Conservation (phyloP, 1,284 basidiomycete species). For the Moesziomyces parantarcticus region DNA sequence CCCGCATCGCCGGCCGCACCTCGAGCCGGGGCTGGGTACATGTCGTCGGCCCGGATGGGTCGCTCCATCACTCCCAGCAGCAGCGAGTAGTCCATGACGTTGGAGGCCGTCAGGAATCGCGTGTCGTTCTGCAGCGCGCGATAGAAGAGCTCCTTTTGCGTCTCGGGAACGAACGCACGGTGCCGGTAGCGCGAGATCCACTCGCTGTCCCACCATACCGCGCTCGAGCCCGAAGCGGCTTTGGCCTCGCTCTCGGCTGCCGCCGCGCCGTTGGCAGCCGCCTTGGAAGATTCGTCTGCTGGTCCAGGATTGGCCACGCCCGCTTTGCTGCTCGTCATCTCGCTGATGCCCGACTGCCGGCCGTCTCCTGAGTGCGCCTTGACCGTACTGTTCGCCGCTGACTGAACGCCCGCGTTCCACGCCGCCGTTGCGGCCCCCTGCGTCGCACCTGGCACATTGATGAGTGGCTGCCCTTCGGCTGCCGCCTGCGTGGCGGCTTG, state of each 20-base stretch:
- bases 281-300: no score
- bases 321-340: background rate
- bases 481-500: conserved; percentile 18
- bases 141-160: conserved; percentile 50
- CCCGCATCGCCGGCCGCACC: conserved; percentile 1
- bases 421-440: conserved; percentile 28
- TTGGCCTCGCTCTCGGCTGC: conserved; percentile 9
- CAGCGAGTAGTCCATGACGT: conserved; percentile 65
- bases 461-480: conserved; percentile 15
- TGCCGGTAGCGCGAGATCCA: conserved; percentile 49
- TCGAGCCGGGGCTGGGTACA: conserved; percentile 32
- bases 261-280: background rate
- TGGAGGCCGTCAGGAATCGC: conserved; percentile 54
- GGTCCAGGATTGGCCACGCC: no score
- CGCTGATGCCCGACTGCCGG: conserved; percentile 3
- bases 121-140: conserved; percentile 57
- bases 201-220: conserved; percentile 55
- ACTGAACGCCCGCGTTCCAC: conserved; percentile 23
- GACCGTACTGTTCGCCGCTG: background rate
- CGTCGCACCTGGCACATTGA: conserved; percentile 28
- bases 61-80: conserved; percentile 58
- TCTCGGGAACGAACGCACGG: conserved; percentile 53
- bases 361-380: conserved; percentile 6
- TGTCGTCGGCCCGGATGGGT: conserved; percentile 32
- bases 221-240: conserved; percentile 18